These are phyloP conservation scores for Thelephora terrestris DNA, from an alignment of 1,284 basidiomycete genomes.

Conservation along the genomic window DNA sequence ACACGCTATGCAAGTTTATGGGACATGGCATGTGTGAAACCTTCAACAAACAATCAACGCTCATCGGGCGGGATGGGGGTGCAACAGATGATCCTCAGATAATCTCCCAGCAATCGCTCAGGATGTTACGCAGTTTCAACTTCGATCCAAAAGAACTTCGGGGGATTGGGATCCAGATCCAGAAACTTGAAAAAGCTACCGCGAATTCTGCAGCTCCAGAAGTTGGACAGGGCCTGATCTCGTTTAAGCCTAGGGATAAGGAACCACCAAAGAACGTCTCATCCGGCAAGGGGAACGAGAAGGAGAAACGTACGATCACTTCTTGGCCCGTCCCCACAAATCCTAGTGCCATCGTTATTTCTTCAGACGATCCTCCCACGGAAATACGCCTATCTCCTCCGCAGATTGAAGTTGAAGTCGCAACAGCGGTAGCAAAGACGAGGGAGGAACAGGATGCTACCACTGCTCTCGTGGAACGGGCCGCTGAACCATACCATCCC, in stretches of 20 bases:
- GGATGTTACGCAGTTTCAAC: slow-evolving; percentile 60
- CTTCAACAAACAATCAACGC: slow-evolving; percentile 63
- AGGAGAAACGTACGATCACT: not conserved
- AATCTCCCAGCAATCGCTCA: slow-evolving; percentile 75
- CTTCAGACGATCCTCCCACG: too few species aligned
- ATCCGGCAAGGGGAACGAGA: slow-evolving; percentile 16
- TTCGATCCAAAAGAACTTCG: slow-evolving; percentile 82
- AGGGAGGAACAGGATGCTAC: too few species aligned
- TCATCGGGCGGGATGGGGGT: slow-evolving; percentile 47
- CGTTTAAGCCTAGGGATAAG: slow-evolving; percentile 35
- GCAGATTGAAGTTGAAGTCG: not conserved
- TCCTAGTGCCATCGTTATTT: too few species aligned
- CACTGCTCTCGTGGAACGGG: not conserved
- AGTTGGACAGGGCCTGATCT: slow-evolving; percentile 41
- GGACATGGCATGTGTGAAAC: slow-evolving; percentile 87
- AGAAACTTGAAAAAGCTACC: slow-evolving; percentile 62
- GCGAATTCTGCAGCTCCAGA: slow-evolving; percentile 11
- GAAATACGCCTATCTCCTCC: too few species aligned
- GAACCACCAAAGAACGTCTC: not conserved
- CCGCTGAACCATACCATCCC: slow-evolving; percentile 7
- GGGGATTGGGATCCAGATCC: slow-evolving; percentile 91
- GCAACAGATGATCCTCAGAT: slow-evolving; percentile 65
- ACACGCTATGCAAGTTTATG: slow-evolving; percentile 54
- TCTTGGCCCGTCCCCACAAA: not conserved
- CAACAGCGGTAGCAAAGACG: not conserved